Percentiles rank a stretch among this genome's conserved stretches.
These are phyloP conservation scores for Colletotrichum tanaceti DNA, from an alignment of 2,329 filamentous ascomycete species.

Conservation along the genomic window DNA sequence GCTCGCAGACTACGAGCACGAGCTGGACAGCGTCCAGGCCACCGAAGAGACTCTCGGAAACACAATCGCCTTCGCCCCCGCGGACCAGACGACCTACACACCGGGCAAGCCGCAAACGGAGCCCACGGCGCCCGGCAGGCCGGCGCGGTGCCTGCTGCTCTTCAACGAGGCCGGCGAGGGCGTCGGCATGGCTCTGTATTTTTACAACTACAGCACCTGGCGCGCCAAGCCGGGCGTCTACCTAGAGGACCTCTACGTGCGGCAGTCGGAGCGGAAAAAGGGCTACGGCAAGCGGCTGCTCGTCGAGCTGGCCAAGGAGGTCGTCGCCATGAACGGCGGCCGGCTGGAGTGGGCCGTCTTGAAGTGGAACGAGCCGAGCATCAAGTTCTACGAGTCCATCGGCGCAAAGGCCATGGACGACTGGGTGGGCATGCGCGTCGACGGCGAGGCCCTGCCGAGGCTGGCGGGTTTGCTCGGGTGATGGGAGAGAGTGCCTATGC, in stretches of 20 bases:
- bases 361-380: slow-evolving; percentile 92
- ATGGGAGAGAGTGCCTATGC: slow-evolving; percentile 42
- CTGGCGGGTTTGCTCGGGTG: slow-evolving; percentile 61
- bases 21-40: slow-evolving; percentile 78
- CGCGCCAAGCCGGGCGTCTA: slow-evolving; percentile 87
- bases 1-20: slow-evolving; percentile 89
- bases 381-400: slow-evolving; percentile 83
- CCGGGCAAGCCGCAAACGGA: slow-evolving; percentile 58
- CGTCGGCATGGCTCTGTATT: slow-evolving; percentile 88
- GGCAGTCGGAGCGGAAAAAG: slow-evolving; percentile 73
- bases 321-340: slow-evolving; percentile 75
- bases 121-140: slow-evolving; percentile 66
- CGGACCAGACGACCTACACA: slow-evolving; percentile 53
- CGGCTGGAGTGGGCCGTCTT: slow-evolving; percentile 91
- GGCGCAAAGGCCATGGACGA: slow-evolving; percentile 76
- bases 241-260: slow-evolving; percentile 92
- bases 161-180: slow-evolving; percentile 59
- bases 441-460: slow-evolving; percentile 72
- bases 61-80: slow-evolving; percentile 82
- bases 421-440: slow-evolving; percentile 82
- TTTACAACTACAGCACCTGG: slow-evolving; percentile 98
- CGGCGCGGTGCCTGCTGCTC: slow-evolving; percentile 81
- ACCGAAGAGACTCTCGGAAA: slow-evolving; percentile 77
- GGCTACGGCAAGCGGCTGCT: slow-evolving; percentile 86
- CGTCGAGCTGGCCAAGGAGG: slow-evolving; percentile 81